A percentile compares a stretch with the other conserved stretches of the same genome.
These are phyloP conservation scores for Emericellopsis atlantica DNA, from an alignment of 2,329 filamentous ascomycete genomes.

Conservation along the genomic window DNA sequence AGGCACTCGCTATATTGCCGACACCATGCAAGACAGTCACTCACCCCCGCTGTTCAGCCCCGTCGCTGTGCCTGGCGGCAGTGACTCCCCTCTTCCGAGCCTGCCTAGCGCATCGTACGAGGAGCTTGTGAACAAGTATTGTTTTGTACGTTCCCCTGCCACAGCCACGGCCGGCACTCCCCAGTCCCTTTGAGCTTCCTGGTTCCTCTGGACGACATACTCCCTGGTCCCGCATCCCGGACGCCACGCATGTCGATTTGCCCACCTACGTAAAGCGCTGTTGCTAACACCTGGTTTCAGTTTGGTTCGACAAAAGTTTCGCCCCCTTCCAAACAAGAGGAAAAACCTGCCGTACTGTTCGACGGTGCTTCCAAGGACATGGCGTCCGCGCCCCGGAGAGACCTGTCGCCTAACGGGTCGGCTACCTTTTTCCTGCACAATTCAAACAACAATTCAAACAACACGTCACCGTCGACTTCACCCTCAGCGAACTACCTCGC, in stretches of 20 bases:
- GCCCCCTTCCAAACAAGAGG: conserved; percentile 37
- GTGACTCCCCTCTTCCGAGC: conserved; percentile 38
- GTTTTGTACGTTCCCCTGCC: conserved; percentile 79
- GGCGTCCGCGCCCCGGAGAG: background rate
- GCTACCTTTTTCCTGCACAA: background rate
- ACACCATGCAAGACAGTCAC: conserved; percentile 1
- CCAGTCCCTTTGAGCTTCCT: conserved; percentile 6
- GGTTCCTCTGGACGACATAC: conserved; percentile 9
- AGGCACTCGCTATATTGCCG: conserved; percentile 5
- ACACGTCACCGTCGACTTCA: background rate
- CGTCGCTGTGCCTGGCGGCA: conserved; percentile 15
- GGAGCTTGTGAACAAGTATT: conserved; percentile 97
- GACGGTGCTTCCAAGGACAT: background rate
- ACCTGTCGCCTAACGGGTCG: background rate
- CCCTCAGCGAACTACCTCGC: background rate
- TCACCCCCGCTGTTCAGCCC: conserved; percentile 8
- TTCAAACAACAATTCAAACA: background rate
- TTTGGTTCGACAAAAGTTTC: conserved; percentile 47
- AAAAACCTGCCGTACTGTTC: conserved; percentile 13
- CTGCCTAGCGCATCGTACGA: conserved; percentile 86
- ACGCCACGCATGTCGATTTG: background rate
- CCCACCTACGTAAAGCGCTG: conserved; percentile 23
- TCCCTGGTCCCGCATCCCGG: conserved; percentile 3
- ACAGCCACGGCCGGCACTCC: conserved; percentile 10
- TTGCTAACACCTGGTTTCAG: conserved; percentile 20